Conservation (phyloP, 2,329 filamentous ascomycete genomes). For the Claviceps monticola region DNA sequence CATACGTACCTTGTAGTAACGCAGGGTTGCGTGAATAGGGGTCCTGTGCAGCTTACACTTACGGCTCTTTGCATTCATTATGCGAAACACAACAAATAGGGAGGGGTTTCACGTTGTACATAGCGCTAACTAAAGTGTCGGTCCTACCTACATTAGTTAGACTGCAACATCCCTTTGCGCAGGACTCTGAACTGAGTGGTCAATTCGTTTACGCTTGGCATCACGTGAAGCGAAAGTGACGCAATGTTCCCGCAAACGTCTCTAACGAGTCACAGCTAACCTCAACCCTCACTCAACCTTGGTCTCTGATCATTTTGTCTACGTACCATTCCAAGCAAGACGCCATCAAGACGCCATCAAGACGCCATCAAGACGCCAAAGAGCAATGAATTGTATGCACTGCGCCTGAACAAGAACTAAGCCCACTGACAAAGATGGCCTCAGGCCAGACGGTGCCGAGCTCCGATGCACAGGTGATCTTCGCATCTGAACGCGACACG, state of each 20-base stretch:
- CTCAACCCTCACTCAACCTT: neutral
- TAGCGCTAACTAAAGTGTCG: too few species aligned
- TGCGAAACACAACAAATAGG: too few species aligned
- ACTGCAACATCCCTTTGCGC: too few species aligned
- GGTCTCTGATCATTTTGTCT: neutral
- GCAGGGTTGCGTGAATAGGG: too few species aligned
- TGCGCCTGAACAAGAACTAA: neutral
- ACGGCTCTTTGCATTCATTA: too few species aligned
- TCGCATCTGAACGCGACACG: slow-evolving; percentile 9
- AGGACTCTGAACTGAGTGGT: neutral
- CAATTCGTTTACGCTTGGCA: neutral
- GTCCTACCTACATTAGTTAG: too few species aligned
- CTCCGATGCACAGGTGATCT: slow-evolving; percentile 15
- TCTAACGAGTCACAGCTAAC: neutral
- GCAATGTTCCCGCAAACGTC: neutral
- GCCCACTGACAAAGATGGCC: neutral
- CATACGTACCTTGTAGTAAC: too few species aligned
- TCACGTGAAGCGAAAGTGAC: slow-evolving; percentile 1
- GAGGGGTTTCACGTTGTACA: too few species aligned
- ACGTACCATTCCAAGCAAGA: neutral
- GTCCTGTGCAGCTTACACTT: too few species aligned
- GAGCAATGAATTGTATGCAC: neutral
- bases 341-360: too few species aligned
- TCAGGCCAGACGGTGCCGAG: slow-evolving; percentile 8
- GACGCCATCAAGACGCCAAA: neutral